These are phyloP conservation scores for Sordariomycetes sp. DNA, from an alignment of 2,329 filamentous ascomycete species.

Conservation along the genomic window DNA sequence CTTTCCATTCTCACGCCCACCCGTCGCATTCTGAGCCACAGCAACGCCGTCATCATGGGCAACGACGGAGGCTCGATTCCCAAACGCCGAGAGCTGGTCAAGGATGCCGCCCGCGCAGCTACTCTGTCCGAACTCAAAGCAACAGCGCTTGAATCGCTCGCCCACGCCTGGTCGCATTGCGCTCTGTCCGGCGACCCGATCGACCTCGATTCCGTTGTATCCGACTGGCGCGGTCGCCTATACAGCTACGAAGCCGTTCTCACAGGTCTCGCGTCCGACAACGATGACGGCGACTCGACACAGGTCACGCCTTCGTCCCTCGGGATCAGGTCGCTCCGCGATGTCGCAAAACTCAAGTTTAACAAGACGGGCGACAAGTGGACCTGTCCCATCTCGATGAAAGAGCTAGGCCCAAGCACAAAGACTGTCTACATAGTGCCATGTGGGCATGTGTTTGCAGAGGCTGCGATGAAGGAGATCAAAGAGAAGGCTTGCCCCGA, in stretches of 20 bases:
- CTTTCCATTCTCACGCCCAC: too few relatives aligned
- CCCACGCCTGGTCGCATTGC: slow-evolving; percentile 80
- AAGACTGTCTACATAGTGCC: slow-evolving; percentile 87
- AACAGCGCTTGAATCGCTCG: slow-evolving; percentile 72
- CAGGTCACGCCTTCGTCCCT: slow-evolving; percentile 33
- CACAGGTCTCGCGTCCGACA: slow-evolving; percentile 45
- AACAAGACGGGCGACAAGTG: slow-evolving; percentile 43
- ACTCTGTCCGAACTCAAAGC: slow-evolving; percentile 85
- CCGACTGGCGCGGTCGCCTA: slow-evolving; percentile 72
- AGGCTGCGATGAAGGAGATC: slow-evolving; percentile 77
- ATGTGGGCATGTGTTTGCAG: slow-evolving; percentile 90
- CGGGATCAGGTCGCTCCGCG: slow-evolving; percentile 71
- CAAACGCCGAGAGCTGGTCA: slow-evolving; percentile 90
- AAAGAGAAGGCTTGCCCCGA: slow-evolving; percentile 53
- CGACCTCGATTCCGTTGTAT: slow-evolving; percentile 62
- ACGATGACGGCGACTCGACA: too few relatives aligned
- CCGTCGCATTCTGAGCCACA: too few relatives aligned
- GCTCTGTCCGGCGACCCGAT: slow-evolving; percentile 75
- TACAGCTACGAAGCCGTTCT: slow-evolving; percentile 95
- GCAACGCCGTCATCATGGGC: slow-evolving; percentile 75
- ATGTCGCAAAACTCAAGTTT: slow-evolving; percentile 82
- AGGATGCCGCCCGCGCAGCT: slow-evolving; percentile 75
- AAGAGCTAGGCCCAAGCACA: slow-evolving; percentile 69
- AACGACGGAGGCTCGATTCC: slow-evolving; percentile 98
- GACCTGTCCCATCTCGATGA: slow-evolving; percentile 82